A percentile compares a stretch with the other conserved stretches of the same genome.
Evolutionary conservation across 805 yeast species (phyloP).

Genomic region (Kuraishia borneana): DNA sequence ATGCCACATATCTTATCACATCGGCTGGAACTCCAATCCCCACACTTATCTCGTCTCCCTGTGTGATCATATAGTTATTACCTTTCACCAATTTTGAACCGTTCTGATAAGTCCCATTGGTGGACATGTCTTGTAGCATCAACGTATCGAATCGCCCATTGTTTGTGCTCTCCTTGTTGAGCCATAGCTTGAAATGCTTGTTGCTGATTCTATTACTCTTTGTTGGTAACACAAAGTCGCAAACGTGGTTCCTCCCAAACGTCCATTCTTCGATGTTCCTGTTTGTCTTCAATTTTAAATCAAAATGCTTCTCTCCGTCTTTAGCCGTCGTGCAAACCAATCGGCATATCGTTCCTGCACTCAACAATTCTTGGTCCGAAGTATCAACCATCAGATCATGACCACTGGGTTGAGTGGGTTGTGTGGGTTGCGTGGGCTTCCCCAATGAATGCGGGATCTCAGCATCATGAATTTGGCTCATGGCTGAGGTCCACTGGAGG

Average conservation of each 20-base stretch:
- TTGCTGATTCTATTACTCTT: slow-evolving; percentile 62
- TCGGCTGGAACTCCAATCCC: slow-evolving; percentile 81
- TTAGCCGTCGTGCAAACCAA: slow-evolving; percentile 18
- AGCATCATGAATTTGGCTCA: too few species aligned
- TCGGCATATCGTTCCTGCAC: slow-evolving; percentile 22
- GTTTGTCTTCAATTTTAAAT: slow-evolving; percentile 14
- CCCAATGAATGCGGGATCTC: too few species aligned
- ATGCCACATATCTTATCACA: slow-evolving; percentile 38
- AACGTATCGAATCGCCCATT: slow-evolving; percentile 12
- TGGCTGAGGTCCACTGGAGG: too few species aligned
- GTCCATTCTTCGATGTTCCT: slow-evolving; percentile 19
- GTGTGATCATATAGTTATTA: slow-evolving; percentile 69
- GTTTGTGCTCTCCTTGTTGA: slow-evolving; percentile 33
- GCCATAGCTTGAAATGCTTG: slow-evolving; percentile 59
- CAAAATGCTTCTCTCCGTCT: slow-evolving; percentile 13
- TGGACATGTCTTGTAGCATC: slow-evolving; percentile 67
- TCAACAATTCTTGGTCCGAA: slow-evolving; percentile 13
- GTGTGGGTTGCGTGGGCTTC: slow-evolving; percentile 13
- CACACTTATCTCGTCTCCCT: slow-evolving; percentile 88
- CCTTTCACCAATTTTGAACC: slow-evolving; percentile 62
- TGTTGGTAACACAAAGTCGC: slow-evolving; percentile 52
- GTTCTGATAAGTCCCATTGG: slow-evolving; percentile 90
- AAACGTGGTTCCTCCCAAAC: slow-evolving; percentile 60
- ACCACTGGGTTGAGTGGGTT: slow-evolving; percentile 25
- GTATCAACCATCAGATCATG: slow-evolving; percentile 14